phyloP scores from a whole-genome alignment of 2,329 filamentous ascomycete species.

The Fusarium duplospermum region DNA sequence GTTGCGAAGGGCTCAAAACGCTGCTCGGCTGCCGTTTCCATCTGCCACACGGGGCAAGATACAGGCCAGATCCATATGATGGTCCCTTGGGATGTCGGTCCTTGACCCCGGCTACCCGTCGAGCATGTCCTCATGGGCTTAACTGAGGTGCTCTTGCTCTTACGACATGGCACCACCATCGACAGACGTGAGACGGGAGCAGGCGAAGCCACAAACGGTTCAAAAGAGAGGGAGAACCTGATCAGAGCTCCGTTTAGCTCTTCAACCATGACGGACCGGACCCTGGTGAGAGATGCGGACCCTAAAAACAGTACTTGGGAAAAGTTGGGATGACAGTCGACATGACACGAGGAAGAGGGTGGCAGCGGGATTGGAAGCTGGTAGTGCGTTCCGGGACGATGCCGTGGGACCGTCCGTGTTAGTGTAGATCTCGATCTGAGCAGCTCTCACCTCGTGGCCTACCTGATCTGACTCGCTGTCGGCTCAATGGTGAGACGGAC shows the following conservation, averaged over 20 bases:
- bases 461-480: constrained; percentile 43
- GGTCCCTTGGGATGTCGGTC: constrained; percentile 4
- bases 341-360: constrained; percentile 27
- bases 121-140: constrained; percentile 18
- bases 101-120: constrained; percentile 34
- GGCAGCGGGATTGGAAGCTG: constrained; percentile 32
- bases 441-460: constrained; percentile 35
- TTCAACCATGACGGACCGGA: constrained; percentile 13
- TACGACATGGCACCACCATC: constrained; percentile 38
- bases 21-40: constrained; percentile 30
- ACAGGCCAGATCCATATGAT: constrained; percentile 16
- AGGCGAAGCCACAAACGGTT: constrained; percentile 29
- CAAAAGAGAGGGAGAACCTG: constrained; percentile 10
- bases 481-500: constrained; percentile 34
- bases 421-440: constrained; percentile 46
- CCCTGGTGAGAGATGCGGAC: constrained; percentile 4
- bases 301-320: constrained; percentile 13
- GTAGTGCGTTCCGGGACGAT: constrained; percentile 25
- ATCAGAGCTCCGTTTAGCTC: constrained; percentile 11
- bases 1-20: constrained; percentile 35
- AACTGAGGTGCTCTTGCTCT: constrained; percentile 24
- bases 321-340: constrained; percentile 38
- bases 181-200: constrained; percentile 31
- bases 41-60: constrained; percentile 13
- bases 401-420: constrained; percentile 37